Base-by-base conservation (phyloP, 2,329 filamentous ascomycete species). In the Paraconiothyrium brasiliense region DNA sequence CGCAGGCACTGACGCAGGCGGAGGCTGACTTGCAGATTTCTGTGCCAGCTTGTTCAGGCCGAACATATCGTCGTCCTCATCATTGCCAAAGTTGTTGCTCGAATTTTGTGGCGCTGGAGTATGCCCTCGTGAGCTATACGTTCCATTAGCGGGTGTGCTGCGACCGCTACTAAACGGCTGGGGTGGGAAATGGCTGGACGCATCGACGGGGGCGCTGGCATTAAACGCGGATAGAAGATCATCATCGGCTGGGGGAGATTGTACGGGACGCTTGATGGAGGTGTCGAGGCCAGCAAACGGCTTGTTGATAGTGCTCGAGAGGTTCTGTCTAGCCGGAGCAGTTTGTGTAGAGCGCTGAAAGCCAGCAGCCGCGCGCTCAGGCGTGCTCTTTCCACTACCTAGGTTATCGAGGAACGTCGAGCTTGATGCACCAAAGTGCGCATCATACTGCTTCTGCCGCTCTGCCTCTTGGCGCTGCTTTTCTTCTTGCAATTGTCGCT, bases 61-160 rank as follows among this genome's bases (percentile, higher is more conserved):
- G 76, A 98, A 97, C 1, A 93, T 92, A 73, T 97, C 93, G 69
- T 89, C 86, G 49, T 94, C 90, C 32, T 94, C 90, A 32, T 94
- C 90, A 34, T 86, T 83, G 13, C 77, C 80, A 63, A 89, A 80
- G 0, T 65, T 56, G 46, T 71, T 58, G 20, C 48, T 70, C 27
- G 71, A 60, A 16, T 64, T 37, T 24, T 71, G 67, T 9, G 73
- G 71, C 5, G 71, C 58, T 24, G 74, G 70, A 6, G 73, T 77
- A 22, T 73, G 68, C 8, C 69, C 67, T 46, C 69, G 68, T 7
- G 74, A 76, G 30, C 63, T 63, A 57, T 68, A 65, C 14, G 74
- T 56, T 37, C 67, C 67, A 34, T 70, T 62, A 16, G 73, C 75
- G 30, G 81, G 80, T 14, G 80, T 83, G 59, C 71, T 80, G 55